phyloP scores from a whole-genome alignment of 345 rosid species.

The Ceriops tagal region DNA sequence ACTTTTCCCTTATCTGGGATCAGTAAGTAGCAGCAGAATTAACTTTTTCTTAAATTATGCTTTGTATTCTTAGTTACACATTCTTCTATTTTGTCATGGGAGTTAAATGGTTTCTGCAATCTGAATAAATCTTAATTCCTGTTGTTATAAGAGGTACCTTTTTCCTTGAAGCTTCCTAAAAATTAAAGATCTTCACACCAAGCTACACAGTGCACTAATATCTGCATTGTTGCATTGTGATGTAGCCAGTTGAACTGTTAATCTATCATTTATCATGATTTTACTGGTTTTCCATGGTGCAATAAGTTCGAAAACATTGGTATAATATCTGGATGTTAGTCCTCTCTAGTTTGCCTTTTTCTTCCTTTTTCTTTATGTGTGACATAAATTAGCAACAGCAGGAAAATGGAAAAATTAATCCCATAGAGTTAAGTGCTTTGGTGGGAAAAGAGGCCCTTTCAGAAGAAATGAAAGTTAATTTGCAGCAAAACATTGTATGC shows the following conservation, averaged over 20 bases:
- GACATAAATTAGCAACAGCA: too few species aligned
- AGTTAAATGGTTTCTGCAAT: neutral
- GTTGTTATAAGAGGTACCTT: neutral
- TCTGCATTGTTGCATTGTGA: too few species aligned
- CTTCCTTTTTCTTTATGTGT: too few species aligned
- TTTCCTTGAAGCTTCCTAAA: neutral
- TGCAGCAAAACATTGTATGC: too few species aligned
- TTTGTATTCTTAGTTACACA: neutral
- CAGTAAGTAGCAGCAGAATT: conserved; percentile 1
- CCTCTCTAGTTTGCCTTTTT: too few species aligned
- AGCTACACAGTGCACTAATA: neutral
- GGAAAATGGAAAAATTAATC: too few species aligned
- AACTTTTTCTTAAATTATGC: neutral
- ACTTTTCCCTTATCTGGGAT: conserved; percentile 31
- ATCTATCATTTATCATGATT: too few species aligned
- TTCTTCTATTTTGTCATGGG: neutral
- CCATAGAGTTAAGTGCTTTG: neutral
- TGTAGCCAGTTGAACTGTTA: too few species aligned
- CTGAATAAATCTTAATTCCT: neutral
- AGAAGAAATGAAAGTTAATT: too few species aligned
- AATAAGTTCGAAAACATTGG: too few species aligned
- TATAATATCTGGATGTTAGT: too few species aligned
- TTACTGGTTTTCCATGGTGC: neutral
- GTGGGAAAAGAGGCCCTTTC: neutral
- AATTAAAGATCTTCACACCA: neutral